Base-by-base conservation (phyloP, 768 basidiomycete genomes). In the Leucocoprinus leucothites region DNA sequence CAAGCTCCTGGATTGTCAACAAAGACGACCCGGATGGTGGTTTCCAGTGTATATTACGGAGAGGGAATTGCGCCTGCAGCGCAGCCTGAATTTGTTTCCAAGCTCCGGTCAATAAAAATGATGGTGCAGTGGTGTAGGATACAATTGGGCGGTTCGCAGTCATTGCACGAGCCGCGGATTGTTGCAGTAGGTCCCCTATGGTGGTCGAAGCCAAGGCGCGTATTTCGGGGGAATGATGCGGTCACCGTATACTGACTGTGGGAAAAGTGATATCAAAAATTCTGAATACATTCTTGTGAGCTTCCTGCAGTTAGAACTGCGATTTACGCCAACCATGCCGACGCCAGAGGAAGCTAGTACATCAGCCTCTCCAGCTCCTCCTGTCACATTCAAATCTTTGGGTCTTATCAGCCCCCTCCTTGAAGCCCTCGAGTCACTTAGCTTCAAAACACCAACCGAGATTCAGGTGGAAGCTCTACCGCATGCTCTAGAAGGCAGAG, bases 11-110 rank as follows among this genome's bases (percentile, higher is more conserved):
- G 48, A 99, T 92, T 0, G 93, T 97, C 59, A 89, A 81, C 41
- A 94, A 74, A 14, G 82, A 82, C 3, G 87, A 78, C 41, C 87
- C 77, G 1, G 85, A 81, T 3, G 80, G 63, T 16, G 89, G 81
- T 68, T 91, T 95, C 95, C 97, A 98, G 69, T 98, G 92, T 24
- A 98, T 81, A 70, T 88, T 95, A 48, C 87, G 84, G 51, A 99
- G 75, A 0, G 97, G 97, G 5, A 91, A 70, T 61, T 89, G 90
- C 1, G 83, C 79, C n/a, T 75, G 67, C 31, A 94, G 71, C 2
- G 87, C 82, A 16, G 74, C 69, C 57, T 82, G 76, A 24, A 91
- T 78, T 65, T 89, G 86, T 56, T 74, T 79, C 85, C 90, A 93
- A 64, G 79, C 84, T 36, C 84, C 82, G 1, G 91, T 89, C 6